Conservation (phyloP, 2,329 filamentous ascomycete species). For the Helminthosporium solani region DNA sequence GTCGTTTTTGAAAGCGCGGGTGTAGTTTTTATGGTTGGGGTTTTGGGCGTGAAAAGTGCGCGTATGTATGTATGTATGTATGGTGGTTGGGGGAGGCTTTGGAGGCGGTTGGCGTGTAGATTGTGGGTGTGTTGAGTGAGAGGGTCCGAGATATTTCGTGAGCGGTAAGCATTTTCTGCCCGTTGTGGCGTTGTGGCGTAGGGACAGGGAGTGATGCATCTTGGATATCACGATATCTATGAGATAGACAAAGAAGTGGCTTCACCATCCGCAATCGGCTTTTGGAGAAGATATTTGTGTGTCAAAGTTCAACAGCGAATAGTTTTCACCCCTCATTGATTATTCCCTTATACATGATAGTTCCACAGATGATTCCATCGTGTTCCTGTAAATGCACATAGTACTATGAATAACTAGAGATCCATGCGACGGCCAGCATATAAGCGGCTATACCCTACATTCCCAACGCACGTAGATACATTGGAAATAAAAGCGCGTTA, state of each 20-base stretch:
- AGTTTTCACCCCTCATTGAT: no score
- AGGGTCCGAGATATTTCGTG: background rate
- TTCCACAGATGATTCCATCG: no score
- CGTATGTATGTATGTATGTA: background rate
- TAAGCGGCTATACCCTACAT: background rate
- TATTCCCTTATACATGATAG: no score
- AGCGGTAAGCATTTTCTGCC: conserved; percentile 1
- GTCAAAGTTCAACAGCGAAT: no score
- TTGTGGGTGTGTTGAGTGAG: background rate
- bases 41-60: background rate
- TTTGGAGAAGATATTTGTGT: no score
- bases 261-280: no score
- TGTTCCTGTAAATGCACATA: no score
- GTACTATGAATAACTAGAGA: background rate
- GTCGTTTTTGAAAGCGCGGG: background rate
- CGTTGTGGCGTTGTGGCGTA: background rate
- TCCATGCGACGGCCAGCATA: background rate
- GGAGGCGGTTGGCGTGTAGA: background rate
- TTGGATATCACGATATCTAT: background rate
- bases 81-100: background rate
- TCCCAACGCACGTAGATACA: background rate
- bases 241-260: no score
- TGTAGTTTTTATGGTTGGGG: background rate
- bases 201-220: background rate
- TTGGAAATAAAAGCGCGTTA: background rate